Evolutionary conservation across 2,329 filamentous ascomycete species (phyloP).

Genomic region (Colletotrichum scovillei): DNA sequence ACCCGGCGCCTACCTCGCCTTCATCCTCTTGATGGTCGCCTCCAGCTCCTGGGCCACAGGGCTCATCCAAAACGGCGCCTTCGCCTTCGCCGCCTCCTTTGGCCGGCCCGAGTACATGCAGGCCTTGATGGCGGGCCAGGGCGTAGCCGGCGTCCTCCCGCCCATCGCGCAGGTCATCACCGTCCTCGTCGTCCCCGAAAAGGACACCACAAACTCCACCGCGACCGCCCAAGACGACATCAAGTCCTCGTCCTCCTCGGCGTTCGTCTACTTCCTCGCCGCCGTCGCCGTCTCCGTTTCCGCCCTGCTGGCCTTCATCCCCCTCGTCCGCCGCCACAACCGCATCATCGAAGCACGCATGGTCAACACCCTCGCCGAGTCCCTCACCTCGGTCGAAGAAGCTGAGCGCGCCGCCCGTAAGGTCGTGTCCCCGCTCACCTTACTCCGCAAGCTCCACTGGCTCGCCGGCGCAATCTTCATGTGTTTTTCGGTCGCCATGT

Average conservation of each 20-base stretch:
- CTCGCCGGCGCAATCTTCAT: slow-evolving; percentile 81
- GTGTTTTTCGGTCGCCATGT: slow-evolving; percentile 89
- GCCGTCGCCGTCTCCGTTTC: slow-evolving; percentile 80
- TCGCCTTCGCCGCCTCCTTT: slow-evolving; percentile 90
- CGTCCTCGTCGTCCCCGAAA: slow-evolving; percentile 73
- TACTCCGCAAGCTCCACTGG: slow-evolving; percentile 85
- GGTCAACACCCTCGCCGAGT: slow-evolving; percentile 60
- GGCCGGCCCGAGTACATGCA: slow-evolving; percentile 91
- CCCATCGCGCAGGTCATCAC: slow-evolving; percentile 87
- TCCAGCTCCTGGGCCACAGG: slow-evolving; percentile 83
- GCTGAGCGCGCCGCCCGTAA: slow-evolving; percentile 62
- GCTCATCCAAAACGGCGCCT: slow-evolving; percentile 92
- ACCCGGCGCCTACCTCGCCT: slow-evolving; percentile 78
- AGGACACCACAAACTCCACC: slow-evolving; percentile 35
- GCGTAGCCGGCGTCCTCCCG: slow-evolving; percentile 89
- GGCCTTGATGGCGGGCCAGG: slow-evolving; percentile 95
- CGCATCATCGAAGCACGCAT: slow-evolving; percentile 62
- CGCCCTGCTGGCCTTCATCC: slow-evolving; percentile 79
- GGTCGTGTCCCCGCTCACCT: slow-evolving; percentile 66
- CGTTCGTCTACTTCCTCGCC: slow-evolving; percentile 91
- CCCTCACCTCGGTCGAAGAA: slow-evolving; percentile 62
- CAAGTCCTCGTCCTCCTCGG: slow-evolving; percentile 69
- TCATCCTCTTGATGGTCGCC: slow-evolving; percentile 85
- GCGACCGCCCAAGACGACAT: slow-evolving; percentile 38
- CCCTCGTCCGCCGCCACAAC: slow-evolving; percentile 73